Evolutionary conservation across 73 alveolate genomes (phyloP).

Genomic region (Symbiodinium natans): DNA sequence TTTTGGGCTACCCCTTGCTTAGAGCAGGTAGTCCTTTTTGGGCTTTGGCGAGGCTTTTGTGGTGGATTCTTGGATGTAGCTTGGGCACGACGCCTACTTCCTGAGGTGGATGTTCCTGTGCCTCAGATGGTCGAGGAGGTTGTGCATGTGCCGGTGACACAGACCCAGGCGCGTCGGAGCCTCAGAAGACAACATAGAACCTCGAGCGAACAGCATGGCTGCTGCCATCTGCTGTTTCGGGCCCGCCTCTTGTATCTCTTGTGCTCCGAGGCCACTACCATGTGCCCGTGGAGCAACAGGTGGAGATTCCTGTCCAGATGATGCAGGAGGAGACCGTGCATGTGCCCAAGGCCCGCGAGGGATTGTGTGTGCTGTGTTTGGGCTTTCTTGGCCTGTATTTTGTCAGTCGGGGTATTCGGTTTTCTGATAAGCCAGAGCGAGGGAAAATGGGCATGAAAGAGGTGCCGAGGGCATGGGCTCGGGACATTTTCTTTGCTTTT

Average conservation of each 20-base stretch:
- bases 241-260: too few relatives aligned
- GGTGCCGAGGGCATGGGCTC: slow-evolving; percentile 51
- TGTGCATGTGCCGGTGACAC: slow-evolving; percentile 38
- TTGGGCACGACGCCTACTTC: too few relatives aligned
- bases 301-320: slow-evolving; percentile 72
- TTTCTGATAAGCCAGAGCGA: not conserved
- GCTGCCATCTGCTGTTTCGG: too few relatives aligned
- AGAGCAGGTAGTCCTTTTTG: too few relatives aligned
- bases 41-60: too few relatives aligned
- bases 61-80: too few relatives aligned
- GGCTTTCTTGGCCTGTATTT: too few relatives aligned
- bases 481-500: slow-evolving; percentile 24
- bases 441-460: slow-evolving; percentile 29
- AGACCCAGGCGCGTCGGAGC: slow-evolving; percentile 7
- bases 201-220: not conserved
- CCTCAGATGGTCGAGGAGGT: slow-evolving; percentile 52
- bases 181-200: not conserved
- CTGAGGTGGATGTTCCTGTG: slow-evolving; percentile 45
- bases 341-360: slow-evolving; percentile 63
- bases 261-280: slow-evolving; percentile 32
- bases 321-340: slow-evolving; percentile 67
- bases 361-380: too few relatives aligned
- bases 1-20: too few relatives aligned
- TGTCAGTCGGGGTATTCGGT: not conserved
- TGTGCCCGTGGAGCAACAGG: slow-evolving; percentile 63